Evolutionary conservation across 805 yeast species (phyloP).

Genomic region (Diddensiella caesifluorescens): DNA sequence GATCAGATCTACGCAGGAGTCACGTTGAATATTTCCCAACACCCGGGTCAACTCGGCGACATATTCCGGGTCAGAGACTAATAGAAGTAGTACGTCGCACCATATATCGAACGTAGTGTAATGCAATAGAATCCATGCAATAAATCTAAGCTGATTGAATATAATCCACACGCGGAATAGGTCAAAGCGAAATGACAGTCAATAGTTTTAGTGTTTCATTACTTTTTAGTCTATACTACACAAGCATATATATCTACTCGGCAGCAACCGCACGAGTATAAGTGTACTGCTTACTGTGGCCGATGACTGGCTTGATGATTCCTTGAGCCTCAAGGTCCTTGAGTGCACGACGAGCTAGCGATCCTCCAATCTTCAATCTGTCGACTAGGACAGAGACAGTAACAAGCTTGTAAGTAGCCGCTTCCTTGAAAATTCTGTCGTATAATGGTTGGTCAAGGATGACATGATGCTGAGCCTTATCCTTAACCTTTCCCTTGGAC

Average conservation of each 20-base stretch:
- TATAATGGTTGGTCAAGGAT: constrained; percentile 96
- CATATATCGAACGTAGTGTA: no score
- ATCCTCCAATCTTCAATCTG: constrained; percentile 99
- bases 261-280: constrained; percentile 45
- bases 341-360: constrained; percentile 97
- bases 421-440: constrained; percentile 99
- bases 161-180: no score
- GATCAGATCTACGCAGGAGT: background rate
- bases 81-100: no score
- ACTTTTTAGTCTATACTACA: constrained; percentile 1
- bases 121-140: no score
- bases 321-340: constrained; percentile 94
- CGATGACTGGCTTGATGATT: constrained; percentile 86
- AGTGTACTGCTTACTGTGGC: constrained; percentile 94
- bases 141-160: no score
- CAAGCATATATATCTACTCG: constrained; percentile 9
- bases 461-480: constrained; percentile 98
- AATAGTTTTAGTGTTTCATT: constrained; percentile 3
- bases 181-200: no score
- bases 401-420: constrained; percentile 97
- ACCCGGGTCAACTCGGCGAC: no score
- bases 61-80: no score
- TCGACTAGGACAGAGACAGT: constrained; percentile 98
- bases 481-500: constrained; percentile 99
- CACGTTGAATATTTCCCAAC: background rate